These are phyloP conservation scores for Dalechampia spathulata DNA, from an alignment of 441 rosid species.

Conservation along the genomic window DNA sequence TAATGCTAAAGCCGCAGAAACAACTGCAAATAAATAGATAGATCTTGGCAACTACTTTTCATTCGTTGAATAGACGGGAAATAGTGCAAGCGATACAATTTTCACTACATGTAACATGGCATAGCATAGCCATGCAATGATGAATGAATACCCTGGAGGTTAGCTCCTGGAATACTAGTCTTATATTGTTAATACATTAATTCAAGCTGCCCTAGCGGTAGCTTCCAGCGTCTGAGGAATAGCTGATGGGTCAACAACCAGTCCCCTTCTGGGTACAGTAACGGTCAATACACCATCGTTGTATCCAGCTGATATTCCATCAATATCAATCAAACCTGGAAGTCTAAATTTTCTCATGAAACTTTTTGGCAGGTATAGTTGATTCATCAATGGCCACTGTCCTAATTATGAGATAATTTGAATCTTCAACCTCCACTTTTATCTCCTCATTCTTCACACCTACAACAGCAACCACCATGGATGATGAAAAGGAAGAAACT, in stretches of 20 bases:
- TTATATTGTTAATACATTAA: neutral
- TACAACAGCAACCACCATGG: conserved; percentile 13
- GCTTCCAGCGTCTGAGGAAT: conserved; percentile 43
- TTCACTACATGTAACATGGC: neutral
- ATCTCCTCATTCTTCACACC: conserved; percentile 79
- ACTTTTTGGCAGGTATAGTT: conserved; percentile 31
- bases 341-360: conserved; percentile 67
- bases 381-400: conserved; percentile 41
- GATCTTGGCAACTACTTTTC: too few relatives aligned
- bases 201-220: conserved; percentile 80
- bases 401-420: conserved; percentile 53
- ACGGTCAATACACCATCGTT: conserved; percentile 68
- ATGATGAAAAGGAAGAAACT: conserved; percentile 1
- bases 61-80: too few relatives aligned
- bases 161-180: neutral
- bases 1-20: too few relatives aligned
- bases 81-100: too few relatives aligned
- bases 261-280: conserved; percentile 42
- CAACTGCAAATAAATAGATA: too few relatives aligned
- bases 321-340: conserved; percentile 44
- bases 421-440: conserved; percentile 72
- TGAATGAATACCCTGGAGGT: neutral
- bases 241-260: conserved; percentile 44
- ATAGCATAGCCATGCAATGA: neutral
- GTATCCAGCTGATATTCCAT: conserved; percentile 55